These are phyloP conservation scores for Eimeria necatrix DNA, from an alignment of 169 alveolate genomes.

Conservation along the genomic window DNA sequence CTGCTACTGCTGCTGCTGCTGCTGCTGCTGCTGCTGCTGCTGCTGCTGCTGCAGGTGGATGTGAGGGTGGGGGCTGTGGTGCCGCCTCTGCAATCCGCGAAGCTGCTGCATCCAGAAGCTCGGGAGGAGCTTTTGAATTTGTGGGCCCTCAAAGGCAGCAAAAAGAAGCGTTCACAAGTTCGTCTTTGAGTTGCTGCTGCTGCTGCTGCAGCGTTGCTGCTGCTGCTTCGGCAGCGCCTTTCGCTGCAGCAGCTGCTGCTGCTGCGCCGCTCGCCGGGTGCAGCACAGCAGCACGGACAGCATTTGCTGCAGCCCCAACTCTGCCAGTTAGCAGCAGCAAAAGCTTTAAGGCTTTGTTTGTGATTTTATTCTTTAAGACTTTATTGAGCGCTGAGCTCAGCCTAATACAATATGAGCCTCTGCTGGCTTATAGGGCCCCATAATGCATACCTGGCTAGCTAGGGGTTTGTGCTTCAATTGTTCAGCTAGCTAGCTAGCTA, in stretches of 20 bases:
- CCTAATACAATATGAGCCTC: too few species aligned
- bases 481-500: too few species aligned
- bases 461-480: too few species aligned
- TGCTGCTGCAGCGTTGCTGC: not conserved
- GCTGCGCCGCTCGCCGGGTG: not conserved
- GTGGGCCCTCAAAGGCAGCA: constrained; percentile 60
- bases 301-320: not conserved
- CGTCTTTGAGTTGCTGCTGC: not conserved
- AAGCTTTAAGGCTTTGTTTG: too few species aligned
- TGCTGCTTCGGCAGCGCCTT: not conserved
- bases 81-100: constrained; percentile 86
- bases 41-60: constrained; percentile 77
- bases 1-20: not conserved
- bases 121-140: constrained; percentile 54
- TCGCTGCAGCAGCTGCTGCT: not conserved
- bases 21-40: not conserved
- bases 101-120: constrained; percentile 31
- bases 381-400: too few species aligned
- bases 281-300: not conserved
- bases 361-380: too few species aligned
- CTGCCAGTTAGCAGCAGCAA: not conserved
- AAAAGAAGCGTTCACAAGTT: constrained; percentile 17
- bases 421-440: too few species aligned
- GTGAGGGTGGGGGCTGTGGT: constrained; percentile 91
- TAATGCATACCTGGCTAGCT: too few species aligned